These are phyloP conservation scores for Phytophthora foliorum DNA, from an alignment of 352 stramenopile genomes.

Conservation along the genomic window DNA sequence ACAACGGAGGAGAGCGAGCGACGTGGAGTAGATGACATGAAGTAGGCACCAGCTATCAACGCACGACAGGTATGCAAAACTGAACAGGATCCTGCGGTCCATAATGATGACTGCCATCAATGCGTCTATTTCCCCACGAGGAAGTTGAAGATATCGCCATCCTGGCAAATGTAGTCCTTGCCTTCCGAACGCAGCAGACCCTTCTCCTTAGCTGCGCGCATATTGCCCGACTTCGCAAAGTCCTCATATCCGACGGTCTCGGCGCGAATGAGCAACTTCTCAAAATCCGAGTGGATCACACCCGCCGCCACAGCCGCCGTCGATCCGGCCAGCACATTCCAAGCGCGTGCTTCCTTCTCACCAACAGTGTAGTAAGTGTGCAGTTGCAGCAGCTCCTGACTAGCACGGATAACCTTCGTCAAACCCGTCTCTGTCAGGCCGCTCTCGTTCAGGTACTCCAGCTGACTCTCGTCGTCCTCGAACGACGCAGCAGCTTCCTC, in stretches of 20 bases:
- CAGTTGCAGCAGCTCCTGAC: slow-evolving; percentile 95
- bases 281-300: slow-evolving; percentile 92
- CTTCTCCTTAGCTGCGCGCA: slow-evolving; percentile 95
- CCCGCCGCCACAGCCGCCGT: slow-evolving; percentile 75
- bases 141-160: slow-evolving; percentile 99
- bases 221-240: slow-evolving; percentile 93
- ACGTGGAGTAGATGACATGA: slow-evolving; percentile 6
- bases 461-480: slow-evolving; percentile 91
- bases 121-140: slow-evolving; percentile 70
- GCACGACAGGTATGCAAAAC: not conserved
- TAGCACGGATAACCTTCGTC: slow-evolving; percentile 88
- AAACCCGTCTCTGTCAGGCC: slow-evolving; percentile 80
- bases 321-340: slow-evolving; percentile 85
- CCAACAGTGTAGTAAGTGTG: slow-evolving; percentile 98
- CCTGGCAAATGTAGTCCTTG: slow-evolving; percentile 98
- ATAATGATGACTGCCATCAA: not conserved
- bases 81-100: no score
- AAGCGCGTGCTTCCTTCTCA: slow-evolving; percentile 85
- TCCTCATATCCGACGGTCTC: slow-evolving; percentile 98
- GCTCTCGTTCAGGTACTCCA: slow-evolving; percentile 95
- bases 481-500: slow-evolving; percentile 86
- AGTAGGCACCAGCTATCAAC: not conserved
- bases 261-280: slow-evolving; percentile 86
- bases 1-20: not conserved
- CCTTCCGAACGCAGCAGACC: slow-evolving; percentile 96